phyloP scores from a whole-genome alignment of 306 rosid species.

The Malus asiatica region DNA sequence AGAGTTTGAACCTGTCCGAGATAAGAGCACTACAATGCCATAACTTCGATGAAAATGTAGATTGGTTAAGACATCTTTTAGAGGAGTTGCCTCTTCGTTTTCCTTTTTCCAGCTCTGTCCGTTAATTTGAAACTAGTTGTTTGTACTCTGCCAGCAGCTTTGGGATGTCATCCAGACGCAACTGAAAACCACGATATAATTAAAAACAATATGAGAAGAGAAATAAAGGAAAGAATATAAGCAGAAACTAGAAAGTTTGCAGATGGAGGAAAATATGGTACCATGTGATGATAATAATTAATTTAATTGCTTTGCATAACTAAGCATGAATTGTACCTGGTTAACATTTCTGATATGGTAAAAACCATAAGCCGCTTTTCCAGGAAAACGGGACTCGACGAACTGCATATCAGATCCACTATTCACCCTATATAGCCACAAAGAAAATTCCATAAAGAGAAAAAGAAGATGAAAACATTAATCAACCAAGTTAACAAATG shows the following conservation, averaged over 20 bases:
- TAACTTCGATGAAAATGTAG: no score
- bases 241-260: not conserved
- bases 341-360: constrained; percentile 61
- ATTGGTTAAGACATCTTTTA: no score
- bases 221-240: not conserved
- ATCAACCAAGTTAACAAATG: not conserved
- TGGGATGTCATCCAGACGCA: constrained; percentile 82
- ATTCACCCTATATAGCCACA: constrained; percentile 35
- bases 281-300: not conserved
- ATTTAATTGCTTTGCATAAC: not conserved
- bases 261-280: not conserved
- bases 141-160: constrained; percentile 74
- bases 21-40: no score
- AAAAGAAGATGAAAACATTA: not conserved
- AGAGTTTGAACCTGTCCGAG: no score
- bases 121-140: constrained; percentile 34
- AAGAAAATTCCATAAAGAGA: not conserved
- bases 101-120: not conserved
- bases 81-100: no score
- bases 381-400: constrained; percentile 25
- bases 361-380: constrained; percentile 41
- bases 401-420: constrained; percentile 34
- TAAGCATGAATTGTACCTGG: constrained; percentile 48
- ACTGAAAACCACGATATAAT: constrained; percentile 31
- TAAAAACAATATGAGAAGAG: not conserved